phyloP scores from a whole-genome alignment of 2,329 filamentous ascomycete species.

The Penicillium sp. region DNA sequence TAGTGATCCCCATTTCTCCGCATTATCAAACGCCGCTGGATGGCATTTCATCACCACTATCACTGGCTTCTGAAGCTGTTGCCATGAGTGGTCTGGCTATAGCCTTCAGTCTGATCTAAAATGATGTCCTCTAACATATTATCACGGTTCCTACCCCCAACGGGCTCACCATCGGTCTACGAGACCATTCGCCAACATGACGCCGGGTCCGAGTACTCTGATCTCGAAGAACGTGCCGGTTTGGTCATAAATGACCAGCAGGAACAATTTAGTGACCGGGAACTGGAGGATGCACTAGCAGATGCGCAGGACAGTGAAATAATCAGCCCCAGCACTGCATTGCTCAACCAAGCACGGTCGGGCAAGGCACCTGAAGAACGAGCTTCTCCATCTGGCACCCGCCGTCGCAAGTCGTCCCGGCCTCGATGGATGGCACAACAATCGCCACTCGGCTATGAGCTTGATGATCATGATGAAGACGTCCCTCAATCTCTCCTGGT shows the following conservation, averaged over 20 bases:
- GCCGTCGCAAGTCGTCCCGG: conserved; percentile 31
- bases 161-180: conserved; percentile 50
- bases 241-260: conserved; percentile 51
- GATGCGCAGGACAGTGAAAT: conserved; percentile 52
- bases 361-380: conserved; percentile 19
- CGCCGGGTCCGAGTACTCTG: conserved; percentile 46
- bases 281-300: conserved; percentile 57
- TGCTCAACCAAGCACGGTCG: conserved; percentile 35
- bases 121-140: conserved; percentile 47
- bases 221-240: conserved; percentile 48
- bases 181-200: conserved; percentile 50
- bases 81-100: conserved; percentile 16
- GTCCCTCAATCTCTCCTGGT: conserved; percentile 64
- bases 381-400: conserved; percentile 22
- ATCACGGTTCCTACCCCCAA: conserved; percentile 49
- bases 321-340: conserved; percentile 45
- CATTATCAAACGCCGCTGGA: conserved; percentile 12
- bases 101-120: conserved; percentile 19
- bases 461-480: conserved; percentile 60
- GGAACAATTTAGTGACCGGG: conserved; percentile 55
- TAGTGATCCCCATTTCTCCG: conserved; percentile 9
- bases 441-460: conserved; percentile 35
- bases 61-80: conserved; percentile 9
- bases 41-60: conserved; percentile 7
- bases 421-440: conserved; percentile 33